A percentile compares a stretch with the other conserved stretches of the same genome.
Conservation (phyloP, 1,284 basidiomycete genomes). For the Trichosporon faecale region DNA sequence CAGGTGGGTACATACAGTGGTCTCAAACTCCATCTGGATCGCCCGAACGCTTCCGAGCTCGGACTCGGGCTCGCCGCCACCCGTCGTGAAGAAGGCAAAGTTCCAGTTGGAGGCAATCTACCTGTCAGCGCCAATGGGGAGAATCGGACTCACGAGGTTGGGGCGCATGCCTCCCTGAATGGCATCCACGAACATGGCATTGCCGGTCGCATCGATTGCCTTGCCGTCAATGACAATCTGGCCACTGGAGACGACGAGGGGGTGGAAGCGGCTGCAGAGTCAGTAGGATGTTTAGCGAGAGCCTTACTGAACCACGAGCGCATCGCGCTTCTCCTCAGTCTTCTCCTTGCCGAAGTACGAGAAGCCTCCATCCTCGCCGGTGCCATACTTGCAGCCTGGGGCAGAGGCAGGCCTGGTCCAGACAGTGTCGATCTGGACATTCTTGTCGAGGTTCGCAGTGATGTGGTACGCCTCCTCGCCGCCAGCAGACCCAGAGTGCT, state of each 20-base stretch:
- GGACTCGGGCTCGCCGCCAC: conserved; percentile 56
- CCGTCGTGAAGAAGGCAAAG: conserved; percentile 77
- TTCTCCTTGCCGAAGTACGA: conserved; percentile 80
- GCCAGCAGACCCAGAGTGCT: conserved; percentile 62
- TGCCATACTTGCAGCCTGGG: conserved; percentile 88
- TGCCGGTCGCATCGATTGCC: conserved; percentile 65
- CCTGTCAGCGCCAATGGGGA: neutral
- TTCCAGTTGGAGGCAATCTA: conserved; percentile 86
- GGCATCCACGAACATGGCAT: conserved; percentile 92
- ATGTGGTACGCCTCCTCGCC: conserved; percentile 72
- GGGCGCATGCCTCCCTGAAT: conserved; percentile 95
- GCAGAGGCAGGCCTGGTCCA: conserved; percentile 66
- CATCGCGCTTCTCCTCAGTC: conserved; percentile 61
- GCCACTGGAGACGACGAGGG: conserved; percentile 65
- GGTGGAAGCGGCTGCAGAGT: conserved; percentile 71
- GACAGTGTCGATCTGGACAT: conserved; percentile 76
- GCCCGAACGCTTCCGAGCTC: conserved; percentile 71
- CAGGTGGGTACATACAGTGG: conserved; percentile 55
- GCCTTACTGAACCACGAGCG: conserved; percentile 72
- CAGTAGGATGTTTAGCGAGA: neutral
- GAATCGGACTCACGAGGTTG: conserved; percentile 60
- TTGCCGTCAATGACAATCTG: conserved; percentile 70
- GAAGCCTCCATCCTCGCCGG: conserved; percentile 80
- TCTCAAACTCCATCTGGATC: conserved; percentile 95
- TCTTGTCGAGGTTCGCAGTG: conserved; percentile 72